Base-by-base conservation (phyloP, 768 basidiomycete species). In the Trametes sanguinea region DNA sequence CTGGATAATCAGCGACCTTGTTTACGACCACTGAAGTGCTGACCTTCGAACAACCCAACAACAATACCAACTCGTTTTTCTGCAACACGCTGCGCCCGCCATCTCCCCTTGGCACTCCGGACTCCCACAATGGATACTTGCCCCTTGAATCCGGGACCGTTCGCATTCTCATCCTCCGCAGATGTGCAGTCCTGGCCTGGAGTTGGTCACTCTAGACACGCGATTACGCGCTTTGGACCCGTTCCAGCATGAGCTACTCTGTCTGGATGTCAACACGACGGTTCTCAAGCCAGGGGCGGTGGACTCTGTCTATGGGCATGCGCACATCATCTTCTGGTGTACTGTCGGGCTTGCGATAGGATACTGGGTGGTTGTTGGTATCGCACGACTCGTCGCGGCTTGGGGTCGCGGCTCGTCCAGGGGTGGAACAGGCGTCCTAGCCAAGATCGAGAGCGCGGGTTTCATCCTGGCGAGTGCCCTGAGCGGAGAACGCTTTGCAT, bases 381-480 rank as follows among this genome's bases (percentile, higher is more conserved):
- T 84, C 29, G 95, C 92, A 4, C 83, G 96, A 45, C 80, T 94
- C 30, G 81, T 85, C 13, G 91, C 94, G 8, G 94, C 95, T 0
- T 95, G 92, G 92, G 82, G 86, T 37, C 81, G 93, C 63, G 90
- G 89, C 39, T 76, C 77, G 55, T 76, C 83, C 44, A 77, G 87
- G 69, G 79, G 83, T 33, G 84, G 84, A 44, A 76, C 80, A 37
- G 84, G 88, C 32, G 61, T 88, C 56, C 86, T 90, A 88, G 76
- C 85, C 47, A 82, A 88, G 69, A 79, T 90, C 13, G 89, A 95
- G 70, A 90, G 90, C 74, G 86, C 85, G 7, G 92, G 95, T 6
- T 93, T 93, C 67, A 88, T 98, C 68, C 76, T 96, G 43, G 91
- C 94, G 17, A 95, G 95, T 75, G 94, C 95, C 0, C 85, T 96